A percentile compares a stretch with the other conserved stretches of the same genome.
Conservation (phyloP, 768 basidiomycete species). For the Pholiota conissans region DNA sequence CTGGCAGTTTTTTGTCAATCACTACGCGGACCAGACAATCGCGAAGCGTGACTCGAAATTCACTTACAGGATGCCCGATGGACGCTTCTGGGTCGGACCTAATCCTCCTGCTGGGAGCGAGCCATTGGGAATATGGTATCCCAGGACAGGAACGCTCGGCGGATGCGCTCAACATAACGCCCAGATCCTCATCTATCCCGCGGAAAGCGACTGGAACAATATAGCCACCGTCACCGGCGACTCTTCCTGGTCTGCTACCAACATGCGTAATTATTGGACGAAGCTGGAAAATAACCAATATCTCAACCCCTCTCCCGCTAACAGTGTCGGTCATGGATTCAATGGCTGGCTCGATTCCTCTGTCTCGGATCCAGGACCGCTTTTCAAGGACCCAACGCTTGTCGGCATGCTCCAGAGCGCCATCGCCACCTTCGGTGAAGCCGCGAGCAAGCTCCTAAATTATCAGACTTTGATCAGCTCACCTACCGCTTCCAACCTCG, state of each 20-base stretch:
- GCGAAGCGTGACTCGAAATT: constrained; percentile 5
- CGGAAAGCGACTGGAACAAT: constrained; percentile 7
- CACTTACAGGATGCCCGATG: constrained; percentile 6
- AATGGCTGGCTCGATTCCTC: constrained; percentile 6
- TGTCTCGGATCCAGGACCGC: neutral
- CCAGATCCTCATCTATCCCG: constrained; percentile 6
- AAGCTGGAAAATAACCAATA: constrained; percentile 9
- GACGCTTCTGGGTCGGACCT: constrained; percentile 6
- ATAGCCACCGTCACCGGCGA: constrained; percentile 7
- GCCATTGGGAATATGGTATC: constrained; percentile 5
- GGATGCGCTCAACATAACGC: constrained; percentile 13
- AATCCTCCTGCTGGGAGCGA: constrained; percentile 6
- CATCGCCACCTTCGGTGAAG: neutral
- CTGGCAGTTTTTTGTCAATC: constrained; percentile 10
- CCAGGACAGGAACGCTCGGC: constrained; percentile 5
- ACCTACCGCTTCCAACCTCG: neutral
- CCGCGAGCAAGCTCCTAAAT: neutral
- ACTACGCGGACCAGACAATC: constrained; percentile 2
- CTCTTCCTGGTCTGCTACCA: constrained; percentile 3
- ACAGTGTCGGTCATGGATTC: constrained; percentile 6
- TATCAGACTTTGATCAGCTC: neutral
- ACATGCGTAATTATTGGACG: constrained; percentile 6
- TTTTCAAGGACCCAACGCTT: constrained; percentile 4
- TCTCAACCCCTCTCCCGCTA: neutral
- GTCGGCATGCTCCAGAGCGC: constrained; percentile 2